phyloP scores from a whole-genome alignment of 2,329 filamentous ascomycete genomes.

The Zymoseptoria crescenta region DNA sequence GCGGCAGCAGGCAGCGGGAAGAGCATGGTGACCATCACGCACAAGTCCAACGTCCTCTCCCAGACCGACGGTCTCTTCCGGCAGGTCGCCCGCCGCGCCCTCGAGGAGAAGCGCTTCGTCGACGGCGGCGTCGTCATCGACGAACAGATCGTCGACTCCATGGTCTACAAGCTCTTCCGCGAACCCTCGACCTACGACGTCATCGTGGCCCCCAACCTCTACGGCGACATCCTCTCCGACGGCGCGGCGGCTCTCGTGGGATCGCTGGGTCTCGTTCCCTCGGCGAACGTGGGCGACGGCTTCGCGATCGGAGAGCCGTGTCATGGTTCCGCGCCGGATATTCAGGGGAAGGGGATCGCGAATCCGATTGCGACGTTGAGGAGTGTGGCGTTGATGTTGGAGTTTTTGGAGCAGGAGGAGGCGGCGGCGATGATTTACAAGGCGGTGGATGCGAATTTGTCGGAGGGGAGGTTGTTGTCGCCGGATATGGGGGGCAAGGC shows the following conservation, averaged over 20 bases:
- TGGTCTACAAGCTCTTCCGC: slow-evolving; percentile 99
- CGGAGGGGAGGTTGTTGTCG: slow-evolving; percentile 71
- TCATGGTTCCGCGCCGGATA: slow-evolving; percentile 92
- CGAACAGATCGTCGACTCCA: slow-evolving; percentile 97
- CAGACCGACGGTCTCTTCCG: slow-evolving; percentile 97
- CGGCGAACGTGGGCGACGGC: slow-evolving; percentile 85
- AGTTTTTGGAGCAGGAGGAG: slow-evolving; percentile 81
- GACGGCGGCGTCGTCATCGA: slow-evolving; percentile 57
- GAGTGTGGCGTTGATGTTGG: slow-evolving; percentile 87
- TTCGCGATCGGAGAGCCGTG: slow-evolving; percentile 98
- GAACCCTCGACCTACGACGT: slow-evolving; percentile 94
- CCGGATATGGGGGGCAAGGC: slow-evolving; percentile 87
- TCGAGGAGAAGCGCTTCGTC: slow-evolving; percentile 58
- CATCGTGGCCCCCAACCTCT: slow-evolving; percentile 94
- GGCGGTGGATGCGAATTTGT: slow-evolving; percentile 83
- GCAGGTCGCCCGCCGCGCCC: slow-evolving; percentile 63
- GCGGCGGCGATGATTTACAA: slow-evolving; percentile 86
- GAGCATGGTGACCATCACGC: slow-evolving; percentile 87
- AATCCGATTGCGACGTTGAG: slow-evolving; percentile 94
- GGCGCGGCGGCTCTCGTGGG: slow-evolving; percentile 91
- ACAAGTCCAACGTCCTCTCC: slow-evolving; percentile 95
- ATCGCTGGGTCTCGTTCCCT: slow-evolving; percentile 83
- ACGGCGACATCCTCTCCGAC: slow-evolving; percentile 94
- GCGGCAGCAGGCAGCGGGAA: no score
- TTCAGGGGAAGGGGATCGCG: slow-evolving; percentile 83